These are phyloP conservation scores for Ilyonectria destructans DNA, from an alignment of 2,329 filamentous ascomycete species.

Conservation along the genomic window DNA sequence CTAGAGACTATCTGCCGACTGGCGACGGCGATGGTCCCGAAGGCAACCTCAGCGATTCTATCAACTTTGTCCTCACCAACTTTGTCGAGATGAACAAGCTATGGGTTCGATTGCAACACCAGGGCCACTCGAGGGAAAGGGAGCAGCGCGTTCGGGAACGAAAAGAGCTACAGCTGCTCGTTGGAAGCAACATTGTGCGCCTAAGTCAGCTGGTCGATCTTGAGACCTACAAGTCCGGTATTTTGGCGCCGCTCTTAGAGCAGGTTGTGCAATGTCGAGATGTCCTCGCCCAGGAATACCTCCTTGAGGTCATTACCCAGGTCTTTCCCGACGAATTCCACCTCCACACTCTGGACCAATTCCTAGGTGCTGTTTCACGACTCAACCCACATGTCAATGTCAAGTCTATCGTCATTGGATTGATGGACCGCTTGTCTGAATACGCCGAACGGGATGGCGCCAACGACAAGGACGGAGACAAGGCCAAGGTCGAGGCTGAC, in stretches of 20 bases:
- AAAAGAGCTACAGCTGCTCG: slow-evolving; percentile 94
- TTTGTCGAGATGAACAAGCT: slow-evolving; percentile 99
- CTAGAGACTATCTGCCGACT: slow-evolving; percentile 87
- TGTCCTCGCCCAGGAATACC: slow-evolving; percentile 96
- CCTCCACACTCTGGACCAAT: slow-evolving; percentile 94
- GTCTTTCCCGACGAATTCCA: slow-evolving; percentile 99
- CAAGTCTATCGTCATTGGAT: slow-evolving; percentile 96
- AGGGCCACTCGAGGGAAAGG: slow-evolving; percentile 94
- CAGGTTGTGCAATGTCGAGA: slow-evolving; percentile 99
- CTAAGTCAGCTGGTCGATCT: slow-evolving; percentile 96
- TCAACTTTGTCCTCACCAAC: slow-evolving; percentile 98
- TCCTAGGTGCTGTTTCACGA: slow-evolving; percentile 92
- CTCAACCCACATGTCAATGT: slow-evolving; percentile 98
- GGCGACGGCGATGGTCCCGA: slow-evolving; percentile 91
- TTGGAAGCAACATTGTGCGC: slow-evolving; percentile 96
- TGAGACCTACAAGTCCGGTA: slow-evolving; percentile 92
- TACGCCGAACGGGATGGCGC: slow-evolving; percentile 94
- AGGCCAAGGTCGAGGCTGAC: slow-evolving; percentile 86
- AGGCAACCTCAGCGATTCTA: slow-evolving; percentile 96
- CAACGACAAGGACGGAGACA: slow-evolving; percentile 75
- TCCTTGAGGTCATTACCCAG: slow-evolving; percentile 98
- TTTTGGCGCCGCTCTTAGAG: slow-evolving; percentile 90
- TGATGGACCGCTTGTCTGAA: slow-evolving; percentile 96
- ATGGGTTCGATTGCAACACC: slow-evolving; percentile 97
- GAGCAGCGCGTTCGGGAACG: slow-evolving; percentile 95